Percentiles rank a stretch among this genome's conserved stretches.
These are phyloP conservation scores for Calocybe gangraenosa DNA, from an alignment of 768 basidiomycete genomes.

Conservation along the genomic window DNA sequence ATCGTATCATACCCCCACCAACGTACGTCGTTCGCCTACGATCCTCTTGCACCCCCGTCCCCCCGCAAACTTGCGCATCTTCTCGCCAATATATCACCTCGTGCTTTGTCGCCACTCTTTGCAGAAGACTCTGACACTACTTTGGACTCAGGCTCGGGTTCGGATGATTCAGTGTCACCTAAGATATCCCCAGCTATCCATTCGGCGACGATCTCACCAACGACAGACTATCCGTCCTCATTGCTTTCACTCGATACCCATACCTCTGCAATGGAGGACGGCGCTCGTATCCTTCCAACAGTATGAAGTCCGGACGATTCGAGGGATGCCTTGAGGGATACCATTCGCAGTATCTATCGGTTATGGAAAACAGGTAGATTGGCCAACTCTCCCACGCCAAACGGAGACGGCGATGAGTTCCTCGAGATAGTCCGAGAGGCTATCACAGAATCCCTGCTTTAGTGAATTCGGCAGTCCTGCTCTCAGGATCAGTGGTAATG, in stretches of 20 bases:
- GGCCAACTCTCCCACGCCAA: slow-evolving; percentile 8
- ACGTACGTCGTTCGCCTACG: slow-evolving; percentile 26
- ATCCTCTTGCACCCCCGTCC: slow-evolving; percentile 38
- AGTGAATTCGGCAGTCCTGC: background rate
- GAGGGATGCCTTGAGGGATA: slow-evolving; percentile 40
- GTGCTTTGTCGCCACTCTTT: slow-evolving; percentile 20
- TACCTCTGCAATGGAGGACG: background rate
- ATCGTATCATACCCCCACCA: slow-evolving; percentile 27
- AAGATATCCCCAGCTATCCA: slow-evolving; percentile 8
- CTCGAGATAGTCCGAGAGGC: slow-evolving; percentile 31
- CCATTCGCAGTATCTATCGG: slow-evolving; percentile 51
- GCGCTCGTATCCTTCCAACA: slow-evolving; percentile 4
- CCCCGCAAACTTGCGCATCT: slow-evolving; percentile 36
- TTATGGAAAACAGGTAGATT: slow-evolving; percentile 49
- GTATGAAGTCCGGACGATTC: slow-evolving; percentile 15
- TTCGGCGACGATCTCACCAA: slow-evolving; percentile 3
- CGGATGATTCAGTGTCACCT: slow-evolving; percentile 6
- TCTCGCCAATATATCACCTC: slow-evolving; percentile 31
- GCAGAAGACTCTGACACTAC: slow-evolving; percentile 21
- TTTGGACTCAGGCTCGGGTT: slow-evolving; percentile 16
- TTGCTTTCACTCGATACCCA: slow-evolving; percentile 1
- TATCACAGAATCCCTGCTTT: slow-evolving; percentile 16
- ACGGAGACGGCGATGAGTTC: slow-evolving; percentile 31
- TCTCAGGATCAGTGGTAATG: too few species aligned
- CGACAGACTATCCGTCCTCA: background rate